A percentile compares a stretch with the other conserved stretches of the same genome.
phyloP scores from a whole-genome alignment of 345 rosid species.

The Ailanthus altissimus region DNA sequence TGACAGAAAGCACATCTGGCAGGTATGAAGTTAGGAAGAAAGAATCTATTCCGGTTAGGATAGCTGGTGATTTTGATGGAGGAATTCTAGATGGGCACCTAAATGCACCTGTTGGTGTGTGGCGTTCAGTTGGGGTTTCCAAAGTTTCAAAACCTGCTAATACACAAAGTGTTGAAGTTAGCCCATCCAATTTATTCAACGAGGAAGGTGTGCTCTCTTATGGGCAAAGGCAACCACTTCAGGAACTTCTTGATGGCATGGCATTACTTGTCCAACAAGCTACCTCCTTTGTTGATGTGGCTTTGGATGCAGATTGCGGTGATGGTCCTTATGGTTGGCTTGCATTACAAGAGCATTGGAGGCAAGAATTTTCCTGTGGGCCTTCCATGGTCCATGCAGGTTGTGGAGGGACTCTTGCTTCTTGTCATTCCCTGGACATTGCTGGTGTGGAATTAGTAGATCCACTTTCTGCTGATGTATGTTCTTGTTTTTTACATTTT shows the following conservation, averaged over 20 bases:
- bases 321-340: conserved; percentile 99
- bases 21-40: conserved; percentile 79
- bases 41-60: conserved; percentile 84
- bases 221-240: conserved; percentile 89
- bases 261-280: conserved; percentile 93
- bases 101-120: conserved; percentile 89
- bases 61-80: conserved; percentile 90
- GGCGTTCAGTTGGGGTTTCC: conserved; percentile 92
- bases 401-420: conserved; percentile 95
- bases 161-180: conserved; percentile 69
- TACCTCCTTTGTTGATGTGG: conserved; percentile 92
- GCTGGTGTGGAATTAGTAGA: conserved; percentile 93
- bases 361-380: conserved; percentile 93
- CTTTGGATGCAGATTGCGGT: conserved; percentile 86
- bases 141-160: conserved; percentile 69
- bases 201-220: conserved; percentile 82
- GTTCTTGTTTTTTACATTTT: conserved; percentile 24
- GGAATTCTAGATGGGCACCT: conserved; percentile 76
- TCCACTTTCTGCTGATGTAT: conserved; percentile 96
- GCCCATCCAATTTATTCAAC: conserved; percentile 66
- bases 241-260: conserved; percentile 91
- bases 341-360: conserved; percentile 96
- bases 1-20: conserved; percentile 74
- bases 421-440: conserved; percentile 90
- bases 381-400: conserved; percentile 97